phyloP scores from a whole-genome alignment of 1,284 basidiomycete genomes.

The Ceratobasidium sp. region DNA sequence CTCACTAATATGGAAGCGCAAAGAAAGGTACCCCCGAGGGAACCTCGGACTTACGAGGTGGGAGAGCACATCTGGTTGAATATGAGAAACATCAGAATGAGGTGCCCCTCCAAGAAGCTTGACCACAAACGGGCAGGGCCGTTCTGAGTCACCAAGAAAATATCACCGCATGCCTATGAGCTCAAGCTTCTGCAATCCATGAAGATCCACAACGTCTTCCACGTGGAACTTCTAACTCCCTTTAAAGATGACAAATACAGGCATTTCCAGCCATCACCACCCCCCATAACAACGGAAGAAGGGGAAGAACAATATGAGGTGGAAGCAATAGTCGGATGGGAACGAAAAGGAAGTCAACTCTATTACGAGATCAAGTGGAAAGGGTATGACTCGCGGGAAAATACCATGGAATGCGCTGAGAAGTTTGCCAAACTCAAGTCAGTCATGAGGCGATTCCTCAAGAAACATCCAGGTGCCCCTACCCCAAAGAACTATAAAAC shows the following conservation, averaged over 20 bases:
- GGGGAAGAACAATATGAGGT: constrained; percentile 13
- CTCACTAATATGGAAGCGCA: no score
- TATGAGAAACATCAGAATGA: constrained; percentile 14
- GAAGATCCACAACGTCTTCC: constrained; percentile 29
- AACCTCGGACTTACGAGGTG: not conserved
- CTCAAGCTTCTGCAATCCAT: not conserved
- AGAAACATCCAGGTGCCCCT: no score
- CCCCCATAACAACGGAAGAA: not conserved
- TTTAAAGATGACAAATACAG: not conserved
- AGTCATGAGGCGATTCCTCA: not conserved
- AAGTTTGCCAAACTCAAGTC: not conserved
- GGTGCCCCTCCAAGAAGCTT: constrained; percentile 27
- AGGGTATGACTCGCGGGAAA: constrained; percentile 3
- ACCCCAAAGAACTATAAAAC: no score
- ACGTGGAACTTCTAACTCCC: not conserved
- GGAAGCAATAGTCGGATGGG: not conserved
- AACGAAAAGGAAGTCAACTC: not conserved
- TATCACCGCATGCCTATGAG: not conserved
- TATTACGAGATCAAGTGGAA: not conserved
- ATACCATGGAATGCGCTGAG: not conserved
- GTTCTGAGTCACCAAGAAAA: not conserved
- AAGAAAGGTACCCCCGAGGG: not conserved
- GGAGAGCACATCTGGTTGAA: constrained; percentile 41
- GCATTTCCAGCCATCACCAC: not conserved
- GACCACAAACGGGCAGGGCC: constrained; percentile 24